Conservation (phyloP, 345 rosid species). For the Angophora floribunda region DNA sequence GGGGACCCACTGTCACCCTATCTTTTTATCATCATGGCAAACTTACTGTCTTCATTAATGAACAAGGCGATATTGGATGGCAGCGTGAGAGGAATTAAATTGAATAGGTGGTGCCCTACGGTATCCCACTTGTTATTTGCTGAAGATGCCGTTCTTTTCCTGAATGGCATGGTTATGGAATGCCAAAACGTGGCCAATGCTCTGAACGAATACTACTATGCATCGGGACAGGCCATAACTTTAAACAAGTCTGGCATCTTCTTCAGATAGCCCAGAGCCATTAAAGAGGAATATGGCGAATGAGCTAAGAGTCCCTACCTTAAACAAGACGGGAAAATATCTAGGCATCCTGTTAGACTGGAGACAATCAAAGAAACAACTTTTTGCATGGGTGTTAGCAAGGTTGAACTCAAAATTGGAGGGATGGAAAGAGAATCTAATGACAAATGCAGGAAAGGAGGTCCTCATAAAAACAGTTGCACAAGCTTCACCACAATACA, state of each 20-base stretch:
- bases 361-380: background rate
- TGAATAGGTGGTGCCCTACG: background rate
- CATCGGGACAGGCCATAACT: background rate
- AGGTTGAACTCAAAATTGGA: background rate
- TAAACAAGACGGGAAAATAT: background rate
- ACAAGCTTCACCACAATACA: no score
- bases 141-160: background rate
- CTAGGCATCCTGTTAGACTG: background rate
- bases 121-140: background rate
- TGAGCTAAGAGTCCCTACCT: background rate
- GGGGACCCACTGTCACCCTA: background rate
- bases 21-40: background rate
- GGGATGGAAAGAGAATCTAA: background rate
- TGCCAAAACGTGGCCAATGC: background rate
- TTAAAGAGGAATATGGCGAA: background rate
- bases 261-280: accelerated
- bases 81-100: background rate
- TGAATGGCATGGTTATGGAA: background rate
- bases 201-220: background rate
- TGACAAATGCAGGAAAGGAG: background rate
- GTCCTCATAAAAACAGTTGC: background rate
- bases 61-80: background rate
- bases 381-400: background rate
- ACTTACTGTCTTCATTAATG: background rate
- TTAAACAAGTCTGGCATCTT: background rate